Conservation (phyloP, 163 green algal species). For the Coccomyxa subellipsoidea region DNA sequence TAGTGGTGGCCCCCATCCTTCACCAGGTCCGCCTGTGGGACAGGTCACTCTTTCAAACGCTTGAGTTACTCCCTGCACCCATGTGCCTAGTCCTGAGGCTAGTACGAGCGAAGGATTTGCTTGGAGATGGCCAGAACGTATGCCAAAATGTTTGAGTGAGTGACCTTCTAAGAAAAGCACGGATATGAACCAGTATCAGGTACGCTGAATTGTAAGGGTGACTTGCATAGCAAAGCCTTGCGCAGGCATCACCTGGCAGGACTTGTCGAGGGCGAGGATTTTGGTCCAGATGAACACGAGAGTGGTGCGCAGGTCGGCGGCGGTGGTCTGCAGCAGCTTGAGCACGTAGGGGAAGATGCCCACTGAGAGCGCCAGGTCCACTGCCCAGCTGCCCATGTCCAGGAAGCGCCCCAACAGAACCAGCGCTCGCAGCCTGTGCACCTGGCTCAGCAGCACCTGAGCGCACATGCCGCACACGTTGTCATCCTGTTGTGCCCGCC, state of each 20-base stretch:
- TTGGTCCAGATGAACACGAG: conserved; percentile 99
- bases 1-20: conserved; percentile 96
- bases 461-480: not conserved
- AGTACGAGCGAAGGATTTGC: too few relatives aligned
- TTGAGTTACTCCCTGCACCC: too few relatives aligned
- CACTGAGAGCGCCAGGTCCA: conserved; percentile 95
- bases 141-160: too few relatives aligned
- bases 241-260: conserved; percentile 52
- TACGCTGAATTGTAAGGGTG: too few relatives aligned
- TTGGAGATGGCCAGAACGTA: too few relatives aligned
- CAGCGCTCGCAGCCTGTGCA: conserved; percentile 90
- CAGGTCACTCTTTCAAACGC: too few relatives aligned
- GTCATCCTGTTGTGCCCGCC: too few relatives aligned
- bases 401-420: conserved; percentile 95
- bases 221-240: too few relatives aligned
- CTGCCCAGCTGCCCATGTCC: conserved; percentile 96
- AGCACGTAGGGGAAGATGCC: conserved; percentile 99
- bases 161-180: too few relatives aligned
- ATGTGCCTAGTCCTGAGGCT: too few relatives aligned
- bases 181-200: too few relatives aligned
- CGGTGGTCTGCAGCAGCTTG: conserved; percentile 97
- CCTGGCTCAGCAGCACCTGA: conserved; percentile 91
- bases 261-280: conserved; percentile 92
- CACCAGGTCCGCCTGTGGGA: conserved; percentile 82
- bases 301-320: conserved; percentile 85